Evolutionary conservation across 495 filamentous ascomycete species (phyloP).

Genomic region (Xylaria telfairii): DNA sequence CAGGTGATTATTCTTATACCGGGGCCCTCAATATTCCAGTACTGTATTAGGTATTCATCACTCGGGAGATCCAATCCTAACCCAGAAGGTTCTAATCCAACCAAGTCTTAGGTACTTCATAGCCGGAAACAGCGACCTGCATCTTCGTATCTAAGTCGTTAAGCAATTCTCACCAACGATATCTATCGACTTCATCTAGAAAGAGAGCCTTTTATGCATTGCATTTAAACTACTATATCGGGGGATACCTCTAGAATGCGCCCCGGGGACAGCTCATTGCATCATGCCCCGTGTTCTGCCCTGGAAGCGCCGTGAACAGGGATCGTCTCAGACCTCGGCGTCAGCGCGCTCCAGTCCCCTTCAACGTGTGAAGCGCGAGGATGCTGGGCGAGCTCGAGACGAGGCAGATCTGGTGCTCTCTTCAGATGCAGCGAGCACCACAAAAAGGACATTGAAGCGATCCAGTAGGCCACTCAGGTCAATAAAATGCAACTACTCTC

Average conservation of each 20-base stretch:
- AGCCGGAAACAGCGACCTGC: background rate
- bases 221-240: background rate
- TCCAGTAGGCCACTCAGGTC: background rate
- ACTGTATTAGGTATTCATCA: background rate
- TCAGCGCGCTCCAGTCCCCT: slow-evolving; percentile 26
- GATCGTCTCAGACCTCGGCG: background rate
- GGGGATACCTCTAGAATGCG: background rate
- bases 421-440: slow-evolving; percentile 2
- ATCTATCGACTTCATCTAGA: background rate
- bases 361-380: slow-evolving; percentile 25
- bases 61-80: background rate
- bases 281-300: slow-evolving; percentile 38
- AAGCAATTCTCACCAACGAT: background rate
- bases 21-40: background rate
- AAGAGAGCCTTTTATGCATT: background rate
- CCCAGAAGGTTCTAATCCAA: too few species aligned
- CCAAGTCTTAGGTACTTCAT: too few species aligned
- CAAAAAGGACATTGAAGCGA: slow-evolving; percentile 19
- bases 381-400: slow-evolving; percentile 17
- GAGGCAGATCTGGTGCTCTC: slow-evolving; percentile 8
- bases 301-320: slow-evolving; percentile 28
- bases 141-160: background rate
- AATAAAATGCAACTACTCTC: background rate
- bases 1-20: too few species aligned
- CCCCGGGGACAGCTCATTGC: background rate